A percentile compares a stretch with the other conserved stretches of the same genome.
Evolutionary conservation across 176 grass and related monocot species (phyloP).

Genomic region (Oryza coarctata): DNA sequence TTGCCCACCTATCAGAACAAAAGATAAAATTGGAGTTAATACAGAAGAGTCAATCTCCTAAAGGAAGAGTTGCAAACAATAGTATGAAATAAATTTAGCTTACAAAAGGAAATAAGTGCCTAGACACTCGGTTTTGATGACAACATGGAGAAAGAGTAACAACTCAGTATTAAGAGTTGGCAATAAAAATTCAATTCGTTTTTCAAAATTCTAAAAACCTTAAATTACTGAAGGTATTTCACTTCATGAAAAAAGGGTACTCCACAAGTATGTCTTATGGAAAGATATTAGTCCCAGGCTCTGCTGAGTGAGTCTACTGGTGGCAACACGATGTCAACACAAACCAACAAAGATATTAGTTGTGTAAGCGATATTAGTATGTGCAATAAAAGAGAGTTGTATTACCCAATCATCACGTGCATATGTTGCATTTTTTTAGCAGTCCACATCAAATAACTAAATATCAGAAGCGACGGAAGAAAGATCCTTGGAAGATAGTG

Average conservation of each 20-base stretch:
- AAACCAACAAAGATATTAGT: not conserved
- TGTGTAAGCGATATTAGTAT: not conserved
- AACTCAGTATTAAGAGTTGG: not conserved
- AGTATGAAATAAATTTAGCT: not conserved
- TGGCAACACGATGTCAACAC: not conserved
- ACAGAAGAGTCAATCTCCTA: not conserved
- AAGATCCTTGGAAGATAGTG: not conserved
- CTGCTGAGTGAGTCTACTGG: too few species aligned
- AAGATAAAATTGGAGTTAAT: not conserved
- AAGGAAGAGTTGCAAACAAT: not conserved
- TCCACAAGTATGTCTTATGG: not conserved
- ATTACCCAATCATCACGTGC: not conserved
- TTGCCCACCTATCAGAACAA: constrained; percentile 48
- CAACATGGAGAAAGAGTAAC: not conserved
- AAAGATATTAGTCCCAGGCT: not conserved
- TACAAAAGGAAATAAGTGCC: constrained; percentile 3
- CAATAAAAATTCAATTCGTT: not conserved
- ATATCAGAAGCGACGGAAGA: not conserved
- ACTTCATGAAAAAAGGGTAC: not conserved
- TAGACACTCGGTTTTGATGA: not conserved
- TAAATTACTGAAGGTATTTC: not conserved
- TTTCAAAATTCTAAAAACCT: not conserved
- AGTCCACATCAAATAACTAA: not conserved
- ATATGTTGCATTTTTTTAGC: not conserved
- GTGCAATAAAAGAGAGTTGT: not conserved